Conservation (phyloP, 106 monocot genomes). For the Allium cepa region DNA sequence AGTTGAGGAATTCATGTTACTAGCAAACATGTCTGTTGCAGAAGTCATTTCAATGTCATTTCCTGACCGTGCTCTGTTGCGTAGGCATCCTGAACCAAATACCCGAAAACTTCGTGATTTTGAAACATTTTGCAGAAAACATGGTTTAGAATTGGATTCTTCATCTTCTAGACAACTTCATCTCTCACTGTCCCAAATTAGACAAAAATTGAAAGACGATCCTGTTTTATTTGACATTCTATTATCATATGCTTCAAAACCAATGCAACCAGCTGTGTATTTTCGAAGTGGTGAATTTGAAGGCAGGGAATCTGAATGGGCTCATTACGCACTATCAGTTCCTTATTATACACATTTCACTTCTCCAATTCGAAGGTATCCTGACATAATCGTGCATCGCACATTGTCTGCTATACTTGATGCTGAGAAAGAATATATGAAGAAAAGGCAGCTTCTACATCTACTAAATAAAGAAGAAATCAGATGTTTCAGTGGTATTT, state of each 20-base stretch:
- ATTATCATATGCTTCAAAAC: constrained; percentile 65
- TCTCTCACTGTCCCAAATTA: constrained; percentile 62
- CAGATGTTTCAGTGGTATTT: constrained; percentile 51
- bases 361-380: constrained; percentile 83
- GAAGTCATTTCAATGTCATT: constrained; percentile 71
- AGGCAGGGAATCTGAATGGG: constrained; percentile 67
- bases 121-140: constrained; percentile 67
- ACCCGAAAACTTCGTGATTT: constrained; percentile 75
- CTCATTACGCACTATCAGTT: constrained; percentile 74
- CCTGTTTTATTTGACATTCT: constrained; percentile 71
- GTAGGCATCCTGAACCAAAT: constrained; percentile 91
- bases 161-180: constrained; percentile 76
- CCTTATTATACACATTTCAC: constrained; percentile 92
- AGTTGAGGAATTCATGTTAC: constrained; percentile 87
- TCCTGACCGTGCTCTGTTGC: constrained; percentile 71
- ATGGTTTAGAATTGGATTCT: constrained; percentile 77
- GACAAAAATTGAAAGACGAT: constrained; percentile 66
- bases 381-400: constrained; percentile 94
- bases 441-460: constrained; percentile 15
- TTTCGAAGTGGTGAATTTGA: constrained; percentile 70
- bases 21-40: constrained; percentile 77
- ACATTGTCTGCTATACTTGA: constrained; percentile 60
- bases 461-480: constrained; percentile 1
- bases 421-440: constrained; percentile 57
- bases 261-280: constrained; percentile 86